Percentiles rank a stretch among this genome's conserved stretches.
These are phyloP conservation scores for Mimosa bimucronata DNA, from an alignment of 306 rosid species.

Conservation along the genomic window DNA sequence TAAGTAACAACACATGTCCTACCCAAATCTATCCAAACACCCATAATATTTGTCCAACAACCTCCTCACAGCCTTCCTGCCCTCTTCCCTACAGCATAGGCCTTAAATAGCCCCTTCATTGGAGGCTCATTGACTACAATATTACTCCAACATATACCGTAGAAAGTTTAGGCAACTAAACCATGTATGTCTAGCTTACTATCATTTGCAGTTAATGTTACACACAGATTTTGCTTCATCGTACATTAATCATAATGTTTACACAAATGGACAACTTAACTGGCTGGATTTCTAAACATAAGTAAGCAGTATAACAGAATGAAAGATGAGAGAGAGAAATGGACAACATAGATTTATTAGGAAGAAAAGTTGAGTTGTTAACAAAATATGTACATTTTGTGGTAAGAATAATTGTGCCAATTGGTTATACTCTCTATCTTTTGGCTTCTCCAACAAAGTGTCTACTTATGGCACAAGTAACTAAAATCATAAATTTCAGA, in stretches of 20 bases:
- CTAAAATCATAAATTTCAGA: not conserved
- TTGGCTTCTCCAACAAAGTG: conserved; percentile 1
- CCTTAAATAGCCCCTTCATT: not conserved
- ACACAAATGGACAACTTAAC: conserved; percentile 10
- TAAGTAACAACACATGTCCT: not conserved
- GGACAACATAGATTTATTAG: not conserved
- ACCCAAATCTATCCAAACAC: not conserved
- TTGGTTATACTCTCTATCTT: not conserved
- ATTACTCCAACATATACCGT: conserved; percentile 20
- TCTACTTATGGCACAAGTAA: not conserved
- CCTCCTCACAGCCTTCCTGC: not conserved
- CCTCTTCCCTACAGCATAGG: not conserved
- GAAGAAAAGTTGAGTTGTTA: not conserved
- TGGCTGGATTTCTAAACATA: conserved; percentile 18
- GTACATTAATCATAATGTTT: not conserved
- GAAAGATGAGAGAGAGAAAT: conserved; percentile 14
- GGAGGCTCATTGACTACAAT: not conserved
- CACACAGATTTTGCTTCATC: conserved; percentile 12
- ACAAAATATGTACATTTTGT: not conserved
- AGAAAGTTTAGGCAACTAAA: conserved; percentile 11
- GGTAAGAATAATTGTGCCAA: not conserved
- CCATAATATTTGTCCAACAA: not conserved
- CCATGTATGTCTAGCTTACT: conserved; percentile 16
- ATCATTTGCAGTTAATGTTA: not conserved
- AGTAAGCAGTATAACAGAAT: conserved; percentile 22